Conservation (phyloP, 768 basidiomycete genomes). For the Kwoniella europaea region DNA sequence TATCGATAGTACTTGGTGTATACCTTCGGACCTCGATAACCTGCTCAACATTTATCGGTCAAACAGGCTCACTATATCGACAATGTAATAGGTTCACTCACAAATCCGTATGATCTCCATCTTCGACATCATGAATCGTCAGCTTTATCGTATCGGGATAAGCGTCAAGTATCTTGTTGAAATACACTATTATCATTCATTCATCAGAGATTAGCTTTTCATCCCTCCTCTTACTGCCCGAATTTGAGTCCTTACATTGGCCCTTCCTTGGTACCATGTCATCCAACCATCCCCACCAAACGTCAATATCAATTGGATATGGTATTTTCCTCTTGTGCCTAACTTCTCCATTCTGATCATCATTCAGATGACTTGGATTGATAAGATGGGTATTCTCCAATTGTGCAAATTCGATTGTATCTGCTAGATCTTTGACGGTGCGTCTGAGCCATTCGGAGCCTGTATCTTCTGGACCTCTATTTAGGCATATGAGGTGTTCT, state of each 20-base stretch:
- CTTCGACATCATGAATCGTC: constrained; percentile 45
- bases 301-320: constrained; percentile 28
- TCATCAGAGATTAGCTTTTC: background rate
- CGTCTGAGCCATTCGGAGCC: constrained; percentile 49
- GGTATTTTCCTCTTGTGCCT: constrained; percentile 3
- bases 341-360: background rate
- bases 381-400: background rate
- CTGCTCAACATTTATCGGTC: constrained; percentile 8
- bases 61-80: too few relatives aligned
- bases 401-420: constrained; percentile 24
- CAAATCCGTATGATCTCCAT: constrained; percentile 52
- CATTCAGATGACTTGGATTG: background rate
- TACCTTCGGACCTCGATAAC: constrained; percentile 35
- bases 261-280: constrained; percentile 49
- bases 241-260: constrained; percentile 32
- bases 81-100: constrained; percentile 20
- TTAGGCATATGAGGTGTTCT: constrained; percentile 53
- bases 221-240: constrained; percentile 21
- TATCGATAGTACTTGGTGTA: constrained; percentile 37
- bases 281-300: constrained; percentile 54
- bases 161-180: constrained; percentile 30
- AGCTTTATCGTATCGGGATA: constrained; percentile 28
- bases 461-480: constrained; percentile 45
- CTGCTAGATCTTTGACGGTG: constrained; percentile 28
- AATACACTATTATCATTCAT: constrained; percentile 27